Conservation (phyloP, 2,329 filamentous ascomycete species). For the Trichoderma sp. region DNA sequence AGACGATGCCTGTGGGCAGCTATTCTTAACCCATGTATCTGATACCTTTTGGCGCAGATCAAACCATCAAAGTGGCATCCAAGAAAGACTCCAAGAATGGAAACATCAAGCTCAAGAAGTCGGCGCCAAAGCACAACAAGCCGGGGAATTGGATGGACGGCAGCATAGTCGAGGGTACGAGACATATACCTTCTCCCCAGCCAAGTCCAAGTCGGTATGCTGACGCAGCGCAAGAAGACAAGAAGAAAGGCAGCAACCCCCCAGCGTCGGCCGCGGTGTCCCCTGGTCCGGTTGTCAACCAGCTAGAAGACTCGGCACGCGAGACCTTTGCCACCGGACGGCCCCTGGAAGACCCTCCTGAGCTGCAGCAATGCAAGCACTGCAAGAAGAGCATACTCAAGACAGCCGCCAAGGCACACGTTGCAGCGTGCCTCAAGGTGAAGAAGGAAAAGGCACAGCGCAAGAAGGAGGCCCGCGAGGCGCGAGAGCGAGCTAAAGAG, state of each 20-base stretch:
- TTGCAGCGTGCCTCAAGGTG: slow-evolving; percentile 78
- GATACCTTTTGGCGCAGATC: slow-evolving; percentile 51
- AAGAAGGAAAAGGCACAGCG: slow-evolving; percentile 81
- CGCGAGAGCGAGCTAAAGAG: slow-evolving; percentile 65
- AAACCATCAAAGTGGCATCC: slow-evolving; percentile 63
- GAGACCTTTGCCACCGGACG: slow-evolving; percentile 80
- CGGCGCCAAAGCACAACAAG: slow-evolving; percentile 62
- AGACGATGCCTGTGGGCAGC: not conserved
- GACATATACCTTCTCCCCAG: not conserved
- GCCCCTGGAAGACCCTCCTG: slow-evolving; percentile 76
- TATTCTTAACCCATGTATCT: not conserved
- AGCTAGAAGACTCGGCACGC: slow-evolving; percentile 73
- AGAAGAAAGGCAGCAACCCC: slow-evolving; percentile 56
- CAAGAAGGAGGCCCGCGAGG: slow-evolving; percentile 74
- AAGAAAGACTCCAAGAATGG: slow-evolving; percentile 56
- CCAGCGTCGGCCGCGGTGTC: slow-evolving; percentile 47
- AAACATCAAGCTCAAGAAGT: slow-evolving; percentile 64
- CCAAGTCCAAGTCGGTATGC: not conserved
- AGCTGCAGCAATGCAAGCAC: slow-evolving; percentile 85
- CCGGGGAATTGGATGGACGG: slow-evolving; percentile 72
- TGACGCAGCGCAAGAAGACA: slow-evolving; percentile 47
- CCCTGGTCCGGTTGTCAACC: slow-evolving; percentile 61
- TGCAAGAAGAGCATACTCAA: slow-evolving; percentile 88
- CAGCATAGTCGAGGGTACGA: slow-evolving; percentile 61
- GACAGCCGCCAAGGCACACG: slow-evolving; percentile 74